These are phyloP conservation scores for Hortaea sp. DNA, from an alignment of 2,329 filamentous ascomycete genomes.

Conservation along the genomic window DNA sequence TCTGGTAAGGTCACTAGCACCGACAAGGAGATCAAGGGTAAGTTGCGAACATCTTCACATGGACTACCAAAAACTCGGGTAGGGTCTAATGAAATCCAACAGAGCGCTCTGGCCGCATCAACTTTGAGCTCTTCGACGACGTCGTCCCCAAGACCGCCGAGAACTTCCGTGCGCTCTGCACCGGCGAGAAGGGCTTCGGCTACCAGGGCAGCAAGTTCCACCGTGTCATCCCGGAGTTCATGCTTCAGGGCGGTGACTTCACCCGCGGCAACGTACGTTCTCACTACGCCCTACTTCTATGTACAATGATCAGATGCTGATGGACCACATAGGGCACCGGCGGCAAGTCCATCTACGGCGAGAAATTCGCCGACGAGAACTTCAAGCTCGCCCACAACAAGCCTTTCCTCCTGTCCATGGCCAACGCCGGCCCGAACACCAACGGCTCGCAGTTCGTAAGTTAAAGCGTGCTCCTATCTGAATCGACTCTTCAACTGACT, in stretches of 20 bases:
- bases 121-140: slow-evolving; percentile 79
- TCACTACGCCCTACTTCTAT: background rate
- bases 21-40: slow-evolving; percentile 46
- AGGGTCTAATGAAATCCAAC: background rate
- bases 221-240: slow-evolving; percentile 96
- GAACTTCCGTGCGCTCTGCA: slow-evolving; percentile 92
- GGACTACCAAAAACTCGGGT: no score
- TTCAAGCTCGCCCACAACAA: slow-evolving; percentile 85
- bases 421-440: slow-evolving; percentile 95
- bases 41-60: slow-evolving; percentile 22
- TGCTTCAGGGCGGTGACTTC: slow-evolving; percentile 98
- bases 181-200: slow-evolving; percentile 83
- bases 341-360: slow-evolving; percentile 93
- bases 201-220: slow-evolving; percentile 82
- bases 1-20: slow-evolving; percentile 39
- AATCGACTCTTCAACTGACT: background rate
- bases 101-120: slow-evolving; percentile 72
- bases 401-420: slow-evolving; percentile 94
- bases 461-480: background rate
- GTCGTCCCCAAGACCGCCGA: slow-evolving; percentile 88
- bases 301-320: background rate
- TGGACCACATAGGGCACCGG: slow-evolving; percentile 62
- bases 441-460: slow-evolving; percentile 57
- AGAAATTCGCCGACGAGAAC: slow-evolving; percentile 96
- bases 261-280: slow-evolving; percentile 76